phyloP scores from a whole-genome alignment of 768 basidiomycete genomes.

The Collybiopsis confluens region DNA sequence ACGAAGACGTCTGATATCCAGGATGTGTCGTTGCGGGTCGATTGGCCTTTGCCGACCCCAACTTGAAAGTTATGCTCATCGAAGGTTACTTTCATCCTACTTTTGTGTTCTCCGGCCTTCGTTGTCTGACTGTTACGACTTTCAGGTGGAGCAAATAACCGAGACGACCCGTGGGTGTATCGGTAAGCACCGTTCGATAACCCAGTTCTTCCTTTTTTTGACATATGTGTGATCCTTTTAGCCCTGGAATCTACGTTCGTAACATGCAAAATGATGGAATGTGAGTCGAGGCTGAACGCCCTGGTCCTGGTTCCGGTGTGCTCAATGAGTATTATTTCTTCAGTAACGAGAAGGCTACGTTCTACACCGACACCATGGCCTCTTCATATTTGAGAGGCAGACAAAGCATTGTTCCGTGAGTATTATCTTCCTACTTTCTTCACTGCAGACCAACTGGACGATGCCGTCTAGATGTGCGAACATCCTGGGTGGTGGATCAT shows the following conservation, averaged over 20 bases:
- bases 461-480: slow-evolving; percentile 54
- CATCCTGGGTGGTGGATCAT: slow-evolving; percentile 57
- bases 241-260: slow-evolving; percentile 63
- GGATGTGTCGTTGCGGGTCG: slow-evolving; percentile 69
- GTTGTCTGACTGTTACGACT: background rate
- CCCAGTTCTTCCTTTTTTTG: no score
- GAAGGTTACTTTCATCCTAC: slow-evolving; percentile 41
- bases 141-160: slow-evolving; percentile 63
- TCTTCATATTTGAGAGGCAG: slow-evolving; percentile 60
- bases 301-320: background rate
- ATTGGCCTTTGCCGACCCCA: slow-evolving; percentile 68
- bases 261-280: slow-evolving; percentile 71
- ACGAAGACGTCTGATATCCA: slow-evolving; percentile 9
- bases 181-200: slow-evolving; percentile 35
- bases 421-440: no score
- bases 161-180: slow-evolving; percentile 74
- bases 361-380: slow-evolving; percentile 59
- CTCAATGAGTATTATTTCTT: background rate
- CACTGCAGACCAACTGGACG: no score
- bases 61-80: slow-evolving; percentile 70
- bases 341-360: slow-evolving; percentile 74
- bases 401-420: slow-evolving; percentile 65
- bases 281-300: slow-evolving; percentile 26
- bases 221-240: no score
- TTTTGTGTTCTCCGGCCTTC: background rate